Evolutionary conservation across 768 basidiomycete genomes (phyloP), one percentile per base, ranked within the genome.

Genomic region (Suillus decipiens): DNA sequence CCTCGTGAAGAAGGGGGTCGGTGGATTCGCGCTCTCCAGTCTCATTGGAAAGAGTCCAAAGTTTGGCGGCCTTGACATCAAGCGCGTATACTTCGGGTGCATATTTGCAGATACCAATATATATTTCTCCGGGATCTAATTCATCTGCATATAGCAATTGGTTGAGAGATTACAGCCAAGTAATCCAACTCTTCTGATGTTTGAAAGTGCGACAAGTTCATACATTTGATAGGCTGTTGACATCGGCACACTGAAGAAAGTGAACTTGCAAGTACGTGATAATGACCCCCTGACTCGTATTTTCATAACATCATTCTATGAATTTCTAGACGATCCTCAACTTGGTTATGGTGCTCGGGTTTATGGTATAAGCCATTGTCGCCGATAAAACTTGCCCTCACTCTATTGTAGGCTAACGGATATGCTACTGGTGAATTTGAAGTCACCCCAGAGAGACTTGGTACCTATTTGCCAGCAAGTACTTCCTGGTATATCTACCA

Each of bases 141-240:
- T 11, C n/a, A 31, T 57, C 34, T 50, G 62, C 42, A 41, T 61
- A 37, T 67, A 90, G 90, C 8, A 93, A 93, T 72, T 94, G 93
- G 93, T 81, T 96, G 41, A 82, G 95, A 43, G 94, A 96, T 77
- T 96, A 95, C 75, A 90, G 89, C 68, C 89, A 90, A 78, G 87
- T 84, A 62, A 45, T 73, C 8, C 15, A 14, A 28, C 36, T 51
- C 6, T 24, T 33, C 19, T 50, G n/a, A n/a, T 53, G 8, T 39
- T 12, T 43, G 37, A 55, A 47, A 39, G 37, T 12, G 24, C 5
- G 1, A 3, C 42, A 39, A 4, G 51, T 17, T 61, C 17, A 41
- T 31, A 28, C 6, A 1, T 57, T 12, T 41, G 17, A n/a, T 59
- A 93, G 85, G 92, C 93, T 3, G 87, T 95, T 22, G 91, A 95